phyloP scores from a whole-genome alignment of 2,329 filamentous ascomycete genomes.

The Xylaria hypoxylon region DNA sequence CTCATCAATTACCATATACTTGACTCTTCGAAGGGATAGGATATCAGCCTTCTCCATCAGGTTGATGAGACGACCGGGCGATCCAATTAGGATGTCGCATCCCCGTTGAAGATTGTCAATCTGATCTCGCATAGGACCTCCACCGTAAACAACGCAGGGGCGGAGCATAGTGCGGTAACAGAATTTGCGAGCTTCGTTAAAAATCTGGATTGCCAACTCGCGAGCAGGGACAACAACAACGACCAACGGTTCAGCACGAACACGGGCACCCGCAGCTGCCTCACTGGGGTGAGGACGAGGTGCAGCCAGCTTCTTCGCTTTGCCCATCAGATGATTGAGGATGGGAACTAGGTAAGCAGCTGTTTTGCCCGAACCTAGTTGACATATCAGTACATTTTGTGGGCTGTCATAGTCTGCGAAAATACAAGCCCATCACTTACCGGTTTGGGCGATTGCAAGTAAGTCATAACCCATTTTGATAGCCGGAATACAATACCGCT shows the following conservation, averaged over 20 bases:
- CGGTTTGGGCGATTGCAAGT: slow-evolving; percentile 91
- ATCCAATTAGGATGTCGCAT: slow-evolving; percentile 89
- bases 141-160: slow-evolving; percentile 90
- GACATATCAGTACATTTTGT: slow-evolving; percentile 16
- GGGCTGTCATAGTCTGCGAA: neutral
- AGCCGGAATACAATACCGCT: slow-evolving; percentile 85
- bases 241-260: slow-evolving; percentile 87
- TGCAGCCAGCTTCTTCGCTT: slow-evolving; percentile 87
- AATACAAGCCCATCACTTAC: slow-evolving; percentile 62
- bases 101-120: slow-evolving; percentile 79
- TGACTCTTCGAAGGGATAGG: slow-evolving; percentile 79
- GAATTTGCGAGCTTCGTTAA: slow-evolving; percentile 90
- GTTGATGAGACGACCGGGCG: slow-evolving; percentile 86
- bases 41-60: slow-evolving; percentile 79
- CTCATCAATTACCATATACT: slow-evolving; percentile 88
- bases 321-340: slow-evolving; percentile 92
- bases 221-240: slow-evolving; percentile 87
- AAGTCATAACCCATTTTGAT: slow-evolving; percentile 82
- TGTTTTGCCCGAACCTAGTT: slow-evolving; percentile 91
- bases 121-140: slow-evolving; percentile 77
- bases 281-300: slow-evolving; percentile 74
- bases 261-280: slow-evolving; percentile 56
- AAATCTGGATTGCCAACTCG: slow-evolving; percentile 93
- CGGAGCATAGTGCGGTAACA: slow-evolving; percentile 96
- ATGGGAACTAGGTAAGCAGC: slow-evolving; percentile 92